These are phyloP conservation scores for Gentiana macrophylla DNA, from an alignment of 257 asterid genomes.

Conservation along the genomic window DNA sequence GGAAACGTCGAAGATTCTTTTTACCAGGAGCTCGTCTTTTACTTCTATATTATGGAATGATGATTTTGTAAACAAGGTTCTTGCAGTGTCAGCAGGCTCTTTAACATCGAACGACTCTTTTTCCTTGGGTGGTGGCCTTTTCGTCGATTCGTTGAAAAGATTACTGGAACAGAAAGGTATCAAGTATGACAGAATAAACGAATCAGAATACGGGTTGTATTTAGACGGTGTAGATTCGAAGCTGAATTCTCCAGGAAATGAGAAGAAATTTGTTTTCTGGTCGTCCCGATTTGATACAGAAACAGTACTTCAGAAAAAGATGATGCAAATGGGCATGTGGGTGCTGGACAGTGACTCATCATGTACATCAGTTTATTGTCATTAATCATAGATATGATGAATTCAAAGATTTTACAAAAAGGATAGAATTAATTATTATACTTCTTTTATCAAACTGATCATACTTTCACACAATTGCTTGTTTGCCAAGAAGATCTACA, in stretches of 20 bases:
- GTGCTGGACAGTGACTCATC: too few species aligned
- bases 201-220: slow-evolving; percentile 34
- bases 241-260: slow-evolving; percentile 18
- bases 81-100: slow-evolving; percentile 18
- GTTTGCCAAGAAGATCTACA: not conserved
- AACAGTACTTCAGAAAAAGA: too few species aligned
- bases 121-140: slow-evolving; percentile 15
- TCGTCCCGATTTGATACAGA: slow-evolving; percentile 12
- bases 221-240: slow-evolving; percentile 21
- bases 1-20: slow-evolving; percentile 35
- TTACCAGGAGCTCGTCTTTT: slow-evolving; percentile 44
- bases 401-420: too few species aligned
- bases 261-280: slow-evolving; percentile 13
- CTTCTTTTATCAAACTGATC: too few species aligned
- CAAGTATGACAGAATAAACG: slow-evolving; percentile 36
- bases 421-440: too few species aligned
- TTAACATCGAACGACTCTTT: slow-evolving; percentile 24
- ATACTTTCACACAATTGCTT: too few species aligned
- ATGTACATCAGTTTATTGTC: too few species aligned
- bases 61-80: slow-evolving; percentile 30
- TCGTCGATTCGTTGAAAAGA: slow-evolving; percentile 40
- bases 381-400: too few species aligned
- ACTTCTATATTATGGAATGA: slow-evolving; percentile 40
- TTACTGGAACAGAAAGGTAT: slow-evolving; percentile 33
- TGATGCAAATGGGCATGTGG: too few species aligned